Evolutionary conservation across 768 basidiomycete genomes (phyloP).

Genomic region (Neoboletus magnificus): DNA sequence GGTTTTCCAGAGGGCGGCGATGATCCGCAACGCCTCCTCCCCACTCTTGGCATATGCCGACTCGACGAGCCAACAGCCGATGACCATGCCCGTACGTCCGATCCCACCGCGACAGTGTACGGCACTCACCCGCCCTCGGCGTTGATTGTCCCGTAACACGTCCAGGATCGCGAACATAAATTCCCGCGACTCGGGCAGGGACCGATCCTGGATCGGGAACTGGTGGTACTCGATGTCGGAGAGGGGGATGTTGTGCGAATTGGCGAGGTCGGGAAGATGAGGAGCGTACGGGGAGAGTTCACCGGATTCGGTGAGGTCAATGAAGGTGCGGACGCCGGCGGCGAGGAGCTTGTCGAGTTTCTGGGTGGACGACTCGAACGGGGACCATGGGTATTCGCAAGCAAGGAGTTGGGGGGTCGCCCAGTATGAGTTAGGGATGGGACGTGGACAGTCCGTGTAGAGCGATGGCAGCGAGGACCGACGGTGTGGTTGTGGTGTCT

Average conservation of each 20-base stretch:
- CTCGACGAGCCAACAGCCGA: conserved; percentile 77
- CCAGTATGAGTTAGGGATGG: conserved; percentile 87
- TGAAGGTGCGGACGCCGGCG: conserved; percentile 75
- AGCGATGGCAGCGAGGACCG: conserved; percentile 19
- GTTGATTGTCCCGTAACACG: conserved; percentile 58
- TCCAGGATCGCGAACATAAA: conserved; percentile 58
- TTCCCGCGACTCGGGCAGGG: conserved; percentile 55
- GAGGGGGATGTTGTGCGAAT: conserved; percentile 52
- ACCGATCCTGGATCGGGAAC: conserved; percentile 75
- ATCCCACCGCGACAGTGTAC: conserved; percentile 82
- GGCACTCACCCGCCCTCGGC: conserved; percentile 56
- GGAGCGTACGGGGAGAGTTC: conserved; percentile 67
- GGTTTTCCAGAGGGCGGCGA: conserved; percentile 66
- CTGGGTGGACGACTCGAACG: conserved; percentile 49
- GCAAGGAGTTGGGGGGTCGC: conserved; percentile 69
- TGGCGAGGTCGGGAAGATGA: conserved; percentile 52
- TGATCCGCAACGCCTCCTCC: conserved; percentile 58
- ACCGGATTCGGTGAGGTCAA: conserved; percentile 80
- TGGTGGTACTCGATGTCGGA: conserved; percentile 67
- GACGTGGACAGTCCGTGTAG: conserved; percentile 37
- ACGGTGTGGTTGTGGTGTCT: conserved; percentile 2
- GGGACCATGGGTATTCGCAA: conserved; percentile 80
- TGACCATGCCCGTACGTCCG: conserved; percentile 59
- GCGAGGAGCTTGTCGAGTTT: conserved; percentile 72
- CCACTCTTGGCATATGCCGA: conserved; percentile 60